phyloP scores from a whole-genome alignment of 1,139 yeast genomes.

The Blastobotrys persicus region DNA sequence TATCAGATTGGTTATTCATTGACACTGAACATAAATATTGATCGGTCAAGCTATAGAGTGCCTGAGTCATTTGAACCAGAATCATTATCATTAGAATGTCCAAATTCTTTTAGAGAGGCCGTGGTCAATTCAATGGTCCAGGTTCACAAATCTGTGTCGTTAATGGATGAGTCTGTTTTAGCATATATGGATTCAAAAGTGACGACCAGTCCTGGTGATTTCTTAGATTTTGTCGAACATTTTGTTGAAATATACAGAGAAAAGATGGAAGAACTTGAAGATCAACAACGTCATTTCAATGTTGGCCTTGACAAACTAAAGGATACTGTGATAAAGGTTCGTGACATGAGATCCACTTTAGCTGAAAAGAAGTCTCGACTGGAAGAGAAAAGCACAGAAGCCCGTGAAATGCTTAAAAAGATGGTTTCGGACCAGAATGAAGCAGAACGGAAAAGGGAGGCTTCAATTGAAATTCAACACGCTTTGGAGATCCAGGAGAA shows the following conservation, averaged over 20 bases:
- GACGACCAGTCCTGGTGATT: conserved; percentile 53
- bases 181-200: conserved; percentile 17
- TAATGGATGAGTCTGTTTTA: conserved; percentile 10
- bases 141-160: conserved; percentile 42
- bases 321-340: conserved; percentile 75
- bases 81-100: conserved; percentile 20
- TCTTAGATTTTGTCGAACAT: conserved; percentile 50
- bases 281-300: conserved; percentile 67
- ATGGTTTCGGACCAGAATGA: conserved; percentile 90
- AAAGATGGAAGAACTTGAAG: conserved; percentile 55
- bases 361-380: conserved; percentile 54
- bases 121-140: conserved; percentile 48
- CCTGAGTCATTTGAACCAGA: conserved; percentile 33
- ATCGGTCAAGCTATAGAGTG: conserved; percentile 42
- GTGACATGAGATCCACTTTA: conserved; percentile 54
- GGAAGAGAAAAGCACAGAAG: conserved; percentile 59
- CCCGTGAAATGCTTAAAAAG: conserved; percentile 64
- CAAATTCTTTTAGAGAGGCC: conserved; percentile 45
- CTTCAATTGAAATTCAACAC: conserved; percentile 72
- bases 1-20: conserved; percentile 49
- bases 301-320: conserved; percentile 71
- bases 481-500: conserved; percentile 67
- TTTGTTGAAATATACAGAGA: conserved; percentile 47
- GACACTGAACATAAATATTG: conserved; percentile 52
- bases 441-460: conserved; percentile 86